Evolutionary conservation across 1,284 basidiomycete species (phyloP).

Genomic region (Pseudozyma sp.): DNA sequence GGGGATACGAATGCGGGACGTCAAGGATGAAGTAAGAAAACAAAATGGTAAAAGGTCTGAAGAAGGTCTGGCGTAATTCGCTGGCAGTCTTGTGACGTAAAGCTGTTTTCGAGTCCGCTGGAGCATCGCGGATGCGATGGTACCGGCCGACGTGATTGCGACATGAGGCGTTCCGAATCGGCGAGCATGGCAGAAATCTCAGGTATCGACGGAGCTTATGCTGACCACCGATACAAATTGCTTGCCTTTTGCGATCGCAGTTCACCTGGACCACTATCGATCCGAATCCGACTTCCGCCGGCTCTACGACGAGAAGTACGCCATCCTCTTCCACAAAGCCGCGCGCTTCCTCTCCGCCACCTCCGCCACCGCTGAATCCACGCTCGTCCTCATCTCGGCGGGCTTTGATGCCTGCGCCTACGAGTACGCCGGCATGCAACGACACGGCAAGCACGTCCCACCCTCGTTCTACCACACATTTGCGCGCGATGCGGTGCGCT

Average conservation of each 20-base stretch:
- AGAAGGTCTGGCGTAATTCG: conserved; percentile 15
- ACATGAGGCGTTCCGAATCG: conserved; percentile 28
- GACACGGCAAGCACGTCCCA: conserved; percentile 90
- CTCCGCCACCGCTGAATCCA: conserved; percentile 76
- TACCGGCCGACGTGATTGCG: not conserved
- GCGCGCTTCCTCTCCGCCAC: conserved; percentile 79
- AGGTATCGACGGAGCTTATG: not conserved
- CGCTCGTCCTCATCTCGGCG: conserved; percentile 74
- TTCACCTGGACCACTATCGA: conserved; percentile 83
- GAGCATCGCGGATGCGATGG: not conserved
- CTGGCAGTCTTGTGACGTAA: conserved; percentile 29
- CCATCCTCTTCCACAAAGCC: conserved; percentile 79
- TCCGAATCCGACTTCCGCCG: conserved; percentile 82
- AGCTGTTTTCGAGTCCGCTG: not conserved
- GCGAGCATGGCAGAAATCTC: not conserved
- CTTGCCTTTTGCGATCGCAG: conserved; percentile 71
- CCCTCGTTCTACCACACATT: conserved; percentile 87
- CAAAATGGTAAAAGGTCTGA: conserved; percentile 65
- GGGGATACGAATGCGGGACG: not conserved
- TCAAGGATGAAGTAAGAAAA: conserved; percentile 25
- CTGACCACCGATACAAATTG: not conserved
- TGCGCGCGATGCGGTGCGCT: conserved; percentile 77
- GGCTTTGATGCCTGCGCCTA: conserved; percentile 96
- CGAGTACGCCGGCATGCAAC: conserved; percentile 89
- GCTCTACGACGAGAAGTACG: conserved; percentile 80